phyloP scores from a whole-genome alignment of 352 stramenopile species.

The Phytophthora hibernalis region DNA sequence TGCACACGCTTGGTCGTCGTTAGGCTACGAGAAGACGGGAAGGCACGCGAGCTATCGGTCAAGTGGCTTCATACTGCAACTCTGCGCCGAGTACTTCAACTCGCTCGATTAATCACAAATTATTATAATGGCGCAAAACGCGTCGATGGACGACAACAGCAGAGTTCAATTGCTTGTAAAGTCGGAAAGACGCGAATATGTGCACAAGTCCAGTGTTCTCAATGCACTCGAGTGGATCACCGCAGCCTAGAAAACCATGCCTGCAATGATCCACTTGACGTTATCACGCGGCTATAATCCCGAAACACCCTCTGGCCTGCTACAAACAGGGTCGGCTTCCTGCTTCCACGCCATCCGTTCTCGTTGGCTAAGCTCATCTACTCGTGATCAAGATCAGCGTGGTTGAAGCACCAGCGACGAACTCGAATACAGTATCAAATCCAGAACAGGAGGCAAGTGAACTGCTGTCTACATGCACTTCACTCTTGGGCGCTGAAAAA shows the following conservation, averaged over 20 bases:
- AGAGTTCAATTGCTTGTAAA: constrained; percentile 1
- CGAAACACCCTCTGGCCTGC: neutral
- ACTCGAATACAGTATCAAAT: constrained; percentile 2
- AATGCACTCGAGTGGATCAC: neutral
- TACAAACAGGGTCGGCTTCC: neutral
- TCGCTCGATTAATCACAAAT: neutral
- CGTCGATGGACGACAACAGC: constrained; percentile 6
- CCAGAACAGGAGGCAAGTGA: neutral
- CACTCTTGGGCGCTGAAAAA: neutral
- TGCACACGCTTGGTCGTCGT: constrained; percentile 15
- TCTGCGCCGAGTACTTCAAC: constrained; percentile 3
- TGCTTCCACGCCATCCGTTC: constrained; percentile 1
- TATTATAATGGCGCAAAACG: neutral
- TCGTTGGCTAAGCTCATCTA: constrained; percentile 8
- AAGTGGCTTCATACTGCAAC: constrained; percentile 14
- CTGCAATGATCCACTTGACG: neutral
- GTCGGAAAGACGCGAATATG: neutral
- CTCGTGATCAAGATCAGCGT: constrained; percentile 11
- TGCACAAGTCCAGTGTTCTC: constrained; percentile 4
- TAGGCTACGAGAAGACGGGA: constrained; percentile 4
- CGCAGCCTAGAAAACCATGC: neutral
- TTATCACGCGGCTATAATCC: neutral
- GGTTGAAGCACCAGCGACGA: constrained; percentile 14
- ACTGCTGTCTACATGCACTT: neutral
- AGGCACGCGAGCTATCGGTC: constrained; percentile 8